These are phyloP conservation scores for Phascolomyces articulosus DNA, from an alignment of 371 early-diverging fungal genomes.

Conservation along the genomic window DNA sequence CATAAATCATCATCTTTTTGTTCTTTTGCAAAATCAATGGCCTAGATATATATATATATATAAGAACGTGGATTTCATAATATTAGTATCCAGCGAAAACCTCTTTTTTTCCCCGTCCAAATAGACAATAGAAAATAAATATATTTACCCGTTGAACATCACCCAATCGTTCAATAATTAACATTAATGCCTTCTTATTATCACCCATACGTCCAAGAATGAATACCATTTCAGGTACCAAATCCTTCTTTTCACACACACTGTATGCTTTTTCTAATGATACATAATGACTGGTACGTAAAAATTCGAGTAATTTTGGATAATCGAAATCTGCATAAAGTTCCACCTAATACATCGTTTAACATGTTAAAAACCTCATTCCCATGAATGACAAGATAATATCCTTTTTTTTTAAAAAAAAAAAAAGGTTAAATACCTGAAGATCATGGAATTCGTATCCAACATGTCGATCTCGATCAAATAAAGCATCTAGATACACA, in stretches of 20 bases:
- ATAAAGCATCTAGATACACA: conserved; percentile 89
- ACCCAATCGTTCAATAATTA: conserved; percentile 87
- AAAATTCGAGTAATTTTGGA: conserved; percentile 76
- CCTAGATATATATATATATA: no score
- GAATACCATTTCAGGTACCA: conserved; percentile 96
- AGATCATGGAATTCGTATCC: conserved; percentile 80
- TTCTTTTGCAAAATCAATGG: conserved; percentile 96
- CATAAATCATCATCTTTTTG: conserved; percentile 95
- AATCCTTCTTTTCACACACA: conserved; percentile 80
- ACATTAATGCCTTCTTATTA: conserved; percentile 85
- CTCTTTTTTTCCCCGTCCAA: no score
- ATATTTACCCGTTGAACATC: conserved; percentile 82
- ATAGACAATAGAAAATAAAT: background rate
- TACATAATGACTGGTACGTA: conserved; percentile 79
- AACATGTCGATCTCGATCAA: conserved; percentile 72
- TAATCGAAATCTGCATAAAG: conserved; percentile 92
- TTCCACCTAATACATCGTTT: conserved; percentile 56
- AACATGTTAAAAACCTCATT: background rate
- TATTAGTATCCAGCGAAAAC: no score
- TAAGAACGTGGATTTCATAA: no score
- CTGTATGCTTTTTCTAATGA: conserved; percentile 83
- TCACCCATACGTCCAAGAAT: conserved; percentile 97
- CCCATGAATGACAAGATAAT: no score
- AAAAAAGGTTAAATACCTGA: conserved; percentile 69
- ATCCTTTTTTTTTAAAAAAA: no score